Evolutionary conservation across 1,139 yeast genomes (phyloP).

Genomic region (Candida sanyaensis): DNA sequence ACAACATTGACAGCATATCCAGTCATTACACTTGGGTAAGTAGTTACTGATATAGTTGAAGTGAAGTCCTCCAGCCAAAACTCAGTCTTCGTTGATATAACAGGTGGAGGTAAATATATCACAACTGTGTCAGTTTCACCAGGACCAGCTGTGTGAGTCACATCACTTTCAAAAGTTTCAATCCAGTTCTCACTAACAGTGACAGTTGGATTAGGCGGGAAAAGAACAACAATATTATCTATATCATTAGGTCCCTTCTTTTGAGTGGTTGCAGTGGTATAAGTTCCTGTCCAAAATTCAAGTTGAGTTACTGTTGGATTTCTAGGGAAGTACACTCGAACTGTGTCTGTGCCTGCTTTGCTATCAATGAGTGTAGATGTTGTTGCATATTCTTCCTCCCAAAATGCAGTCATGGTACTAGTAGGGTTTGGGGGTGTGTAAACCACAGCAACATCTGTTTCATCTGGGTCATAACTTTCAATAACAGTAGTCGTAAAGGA

Average conservation of each 20-base stretch:
- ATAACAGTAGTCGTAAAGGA: conserved; percentile 9
- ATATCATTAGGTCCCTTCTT: conserved; percentile 16
- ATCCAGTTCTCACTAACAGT: background rate
- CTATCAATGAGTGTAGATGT: conserved; percentile 11
- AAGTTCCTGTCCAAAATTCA: conserved; percentile 4
- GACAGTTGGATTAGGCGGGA: conserved; percentile 16
- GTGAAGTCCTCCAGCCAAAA: conserved; percentile 8
- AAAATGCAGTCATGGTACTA: conserved; percentile 11
- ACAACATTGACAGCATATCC: background rate
- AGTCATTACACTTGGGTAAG: background rate
- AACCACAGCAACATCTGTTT: conserved; percentile 17
- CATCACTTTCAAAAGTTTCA: background rate
- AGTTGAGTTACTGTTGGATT: conserved; percentile 13
- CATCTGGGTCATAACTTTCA: conserved; percentile 12
- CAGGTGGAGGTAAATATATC: conserved; percentile 17
- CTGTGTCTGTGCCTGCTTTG: conserved; percentile 17
- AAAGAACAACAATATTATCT: conserved; percentile 13
- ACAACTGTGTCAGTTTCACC: conserved; percentile 19
- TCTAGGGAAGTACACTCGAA: conserved; percentile 20
- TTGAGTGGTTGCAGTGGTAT: conserved; percentile 10
- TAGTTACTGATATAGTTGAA: conserved; percentile 7
- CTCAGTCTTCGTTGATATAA: conserved; percentile 11
- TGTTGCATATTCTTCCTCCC: conserved; percentile 8
- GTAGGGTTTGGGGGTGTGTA: conserved; percentile 16
- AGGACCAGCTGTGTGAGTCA: conserved; percentile 11